Evolutionary conservation across 2,329 filamentous ascomycete genomes (phyloP).

Genomic region (Alternaria rosae): DNA sequence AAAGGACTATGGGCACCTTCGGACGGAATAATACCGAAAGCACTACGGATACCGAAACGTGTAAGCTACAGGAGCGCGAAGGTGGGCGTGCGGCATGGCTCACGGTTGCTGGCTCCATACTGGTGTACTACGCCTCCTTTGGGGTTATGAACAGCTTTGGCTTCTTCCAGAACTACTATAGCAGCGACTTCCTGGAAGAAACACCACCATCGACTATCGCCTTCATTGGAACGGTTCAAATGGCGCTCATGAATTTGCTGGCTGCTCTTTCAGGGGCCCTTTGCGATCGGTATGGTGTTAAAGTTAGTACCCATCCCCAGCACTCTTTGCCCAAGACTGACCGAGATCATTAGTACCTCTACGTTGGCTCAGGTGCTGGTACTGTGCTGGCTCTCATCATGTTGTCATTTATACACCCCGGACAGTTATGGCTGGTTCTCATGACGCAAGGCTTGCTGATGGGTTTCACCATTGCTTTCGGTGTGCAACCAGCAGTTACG

Average conservation of each 20-base stretch:
- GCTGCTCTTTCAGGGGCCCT: conserved; percentile 68
- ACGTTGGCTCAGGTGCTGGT: conserved; percentile 35
- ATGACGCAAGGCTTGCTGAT: conserved; percentile 56
- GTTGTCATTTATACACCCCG: conserved; percentile 33
- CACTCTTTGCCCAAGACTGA: not conserved
- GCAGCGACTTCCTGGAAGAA: conserved; percentile 40
- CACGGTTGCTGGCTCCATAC: conserved; percentile 46
- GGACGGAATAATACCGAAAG: conserved; percentile 19
- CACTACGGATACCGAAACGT: conserved; percentile 33
- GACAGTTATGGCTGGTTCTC: conserved; percentile 53
- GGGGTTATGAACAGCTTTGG: conserved; percentile 54
- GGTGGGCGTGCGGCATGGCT: conserved; percentile 38
- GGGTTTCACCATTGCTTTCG: conserved; percentile 53
- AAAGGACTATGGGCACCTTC: conserved; percentile 18
- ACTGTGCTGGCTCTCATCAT: conserved; percentile 28
- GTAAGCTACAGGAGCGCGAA: conserved; percentile 27
- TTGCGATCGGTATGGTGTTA: conserved; percentile 68
- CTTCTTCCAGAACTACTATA: conserved; percentile 57
- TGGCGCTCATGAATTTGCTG: conserved; percentile 58
- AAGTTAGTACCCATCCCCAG: conserved; percentile 43
- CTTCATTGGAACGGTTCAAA: conserved; percentile 55
- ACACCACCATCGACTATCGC: conserved; percentile 49
- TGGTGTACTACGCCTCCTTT: conserved; percentile 50
- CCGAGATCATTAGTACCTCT: conserved; percentile 33
- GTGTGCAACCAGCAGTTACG: conserved; percentile 53